phyloP scores from a whole-genome alignment of 768 basidiomycete species.

The Suillus hirtellus region DNA sequence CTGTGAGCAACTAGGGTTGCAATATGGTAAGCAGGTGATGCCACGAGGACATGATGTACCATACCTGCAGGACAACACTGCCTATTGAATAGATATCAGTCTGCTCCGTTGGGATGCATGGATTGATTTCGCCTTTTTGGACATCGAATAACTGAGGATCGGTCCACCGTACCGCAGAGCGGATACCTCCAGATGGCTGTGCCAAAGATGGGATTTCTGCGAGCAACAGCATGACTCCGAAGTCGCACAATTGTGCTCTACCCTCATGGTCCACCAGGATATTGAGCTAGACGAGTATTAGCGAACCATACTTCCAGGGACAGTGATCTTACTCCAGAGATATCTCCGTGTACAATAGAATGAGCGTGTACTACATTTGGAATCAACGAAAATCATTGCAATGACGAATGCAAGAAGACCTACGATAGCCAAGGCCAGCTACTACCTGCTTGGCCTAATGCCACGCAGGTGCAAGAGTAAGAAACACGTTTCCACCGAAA shows the following conservation, averaged over 20 bases:
- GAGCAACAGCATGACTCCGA: conserved; percentile 5
- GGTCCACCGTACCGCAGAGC: conserved; percentile 9
- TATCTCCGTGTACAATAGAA: conserved; percentile 10
- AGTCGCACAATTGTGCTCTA: conserved; percentile 3
- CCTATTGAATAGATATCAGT: conserved; percentile 13
- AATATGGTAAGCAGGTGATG: not conserved
- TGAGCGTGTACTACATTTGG: conserved; percentile 9
- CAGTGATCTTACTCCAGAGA: conserved; percentile 9
- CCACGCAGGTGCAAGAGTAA: no score
- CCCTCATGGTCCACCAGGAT: conserved; percentile 9
- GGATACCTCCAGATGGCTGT: not conserved
- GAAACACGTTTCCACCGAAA: not conserved
- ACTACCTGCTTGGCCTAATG: conserved; percentile 3
- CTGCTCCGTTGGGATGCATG: not conserved
- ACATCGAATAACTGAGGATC: conserved; percentile 9
- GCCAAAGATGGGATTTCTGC: not conserved
- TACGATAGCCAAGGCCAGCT: conserved; percentile 9
- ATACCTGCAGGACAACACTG: conserved; percentile 11
- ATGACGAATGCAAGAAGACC: not conserved
- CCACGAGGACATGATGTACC: not conserved
- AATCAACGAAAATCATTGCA: not conserved
- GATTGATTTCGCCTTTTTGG: not conserved
- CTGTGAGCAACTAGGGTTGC: conserved; percentile 8
- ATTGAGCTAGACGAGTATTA: conserved; percentile 3
- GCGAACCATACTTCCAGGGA: not conserved